These are phyloP conservation scores for Citrus unshiu DNA, from an alignment of 345 rosid species.

Conservation along the genomic window DNA sequence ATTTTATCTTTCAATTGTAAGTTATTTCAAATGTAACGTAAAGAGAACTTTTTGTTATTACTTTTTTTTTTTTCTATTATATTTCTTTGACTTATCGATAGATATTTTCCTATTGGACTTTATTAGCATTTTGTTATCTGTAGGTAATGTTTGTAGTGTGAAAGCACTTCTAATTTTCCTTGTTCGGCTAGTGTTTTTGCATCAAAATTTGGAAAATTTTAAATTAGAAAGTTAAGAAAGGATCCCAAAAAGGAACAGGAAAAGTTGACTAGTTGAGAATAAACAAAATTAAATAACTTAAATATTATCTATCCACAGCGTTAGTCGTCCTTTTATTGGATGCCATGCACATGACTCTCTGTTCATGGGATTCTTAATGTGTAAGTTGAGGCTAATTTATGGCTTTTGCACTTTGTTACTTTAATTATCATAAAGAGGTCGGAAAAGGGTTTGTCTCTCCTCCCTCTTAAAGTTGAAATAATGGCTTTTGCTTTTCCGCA, in stretches of 20 bases:
- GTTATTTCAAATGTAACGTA: no score
- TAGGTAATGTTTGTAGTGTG: neutral
- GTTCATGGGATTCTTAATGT: constrained; percentile 8
- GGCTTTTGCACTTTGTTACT: constrained; percentile 18
- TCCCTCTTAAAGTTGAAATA: neutral
- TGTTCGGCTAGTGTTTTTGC: neutral
- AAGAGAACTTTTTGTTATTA: no score
- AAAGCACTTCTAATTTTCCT: no score
- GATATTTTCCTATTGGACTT: no score
- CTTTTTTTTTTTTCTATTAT: no score
- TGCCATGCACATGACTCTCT: neutral
- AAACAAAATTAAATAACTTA: neutral
- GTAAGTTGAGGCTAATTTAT: constrained; percentile 7
- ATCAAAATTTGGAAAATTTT: neutral
- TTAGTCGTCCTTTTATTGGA: neutral
- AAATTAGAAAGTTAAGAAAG: neutral
- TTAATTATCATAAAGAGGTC: constrained; percentile 10
- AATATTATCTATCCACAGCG: no score
- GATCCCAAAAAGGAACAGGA: neutral
- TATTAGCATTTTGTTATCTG: neutral
- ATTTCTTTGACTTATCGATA: no score
- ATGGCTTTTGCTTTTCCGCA: constrained; percentile 4
- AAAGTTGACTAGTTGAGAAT: neutral
- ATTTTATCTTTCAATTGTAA: no score
- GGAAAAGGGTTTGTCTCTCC: neutral